Conservation (phyloP, 345 rosid genomes). For the Diplotaxis tenuifolia region DNA sequence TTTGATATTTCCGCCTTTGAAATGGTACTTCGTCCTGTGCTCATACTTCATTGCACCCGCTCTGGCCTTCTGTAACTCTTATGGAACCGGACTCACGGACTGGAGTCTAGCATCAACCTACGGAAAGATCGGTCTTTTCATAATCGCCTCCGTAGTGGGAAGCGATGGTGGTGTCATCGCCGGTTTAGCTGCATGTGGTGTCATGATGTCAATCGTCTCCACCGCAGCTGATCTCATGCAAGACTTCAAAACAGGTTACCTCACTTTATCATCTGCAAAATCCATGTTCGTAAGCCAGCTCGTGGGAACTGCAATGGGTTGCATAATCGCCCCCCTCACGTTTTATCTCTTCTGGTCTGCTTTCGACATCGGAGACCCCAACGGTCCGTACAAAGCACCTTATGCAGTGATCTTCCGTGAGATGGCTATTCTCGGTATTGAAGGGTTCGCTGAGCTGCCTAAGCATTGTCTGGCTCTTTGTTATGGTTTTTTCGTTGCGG, state of each 20-base stretch:
- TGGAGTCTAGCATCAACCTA: background rate
- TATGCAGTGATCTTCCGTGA: background rate
- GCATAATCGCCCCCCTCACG: background rate
- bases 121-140: background rate
- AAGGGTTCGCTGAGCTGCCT: background rate
- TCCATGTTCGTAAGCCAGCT: background rate
- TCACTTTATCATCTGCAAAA: background rate
- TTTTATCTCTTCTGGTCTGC: background rate
- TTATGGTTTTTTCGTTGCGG: background rate
- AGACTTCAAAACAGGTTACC: background rate
- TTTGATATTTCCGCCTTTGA: background rate
- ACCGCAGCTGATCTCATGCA: background rate
- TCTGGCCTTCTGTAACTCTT: background rate
- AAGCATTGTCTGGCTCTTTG: background rate
- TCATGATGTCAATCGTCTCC: background rate
- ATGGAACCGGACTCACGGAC: background rate
- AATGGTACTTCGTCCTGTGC: background rate
- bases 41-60: background rate
- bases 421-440: background rate
- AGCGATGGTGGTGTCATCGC: background rate
- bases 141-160: background rate
- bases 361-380: background rate
- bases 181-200: background rate
- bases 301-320: background rate
- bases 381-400: background rate